Base-by-base conservation (phyloP, 1,284 basidiomycete species). In the Ustilago loliicola region DNA sequence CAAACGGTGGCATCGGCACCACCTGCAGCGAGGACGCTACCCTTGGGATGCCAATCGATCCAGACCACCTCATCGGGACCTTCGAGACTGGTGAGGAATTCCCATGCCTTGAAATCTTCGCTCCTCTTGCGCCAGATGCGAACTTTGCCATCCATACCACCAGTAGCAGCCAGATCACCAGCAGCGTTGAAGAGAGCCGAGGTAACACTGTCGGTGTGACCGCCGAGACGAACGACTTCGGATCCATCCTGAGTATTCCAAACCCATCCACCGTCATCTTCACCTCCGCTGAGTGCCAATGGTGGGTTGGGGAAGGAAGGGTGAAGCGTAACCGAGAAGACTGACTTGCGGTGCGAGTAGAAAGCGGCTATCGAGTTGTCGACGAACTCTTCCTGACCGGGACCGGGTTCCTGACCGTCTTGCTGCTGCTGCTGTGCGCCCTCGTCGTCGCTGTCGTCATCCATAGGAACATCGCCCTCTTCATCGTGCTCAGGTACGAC, bases 41-140 rank as follows among this genome's bases (percentile, higher is more conserved):
- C 97, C 86, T 92, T 95, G 0, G 97, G 96, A 88, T 99, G 97
- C 96, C 96, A 99, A 88, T 91, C 89, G 58, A 99, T 86, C 91
- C 95, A 98, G 89, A 93, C 93, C 69, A 98, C 92, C 89, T 99
- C 96, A 87, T 97, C 95, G 15, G 94, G 94, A 2, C 95, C 96
- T 83, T 96, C 93, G 56, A 98, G 88, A 85, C 93, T 93, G 9
- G 93, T 94, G 85, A 97, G 88, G 86, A 98, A 96, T 86, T 95
- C 94, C 95, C 96, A 99, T 60, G 88, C 90, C 72, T 88, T 90
- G 88, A 91, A 95, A 66, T 92, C 88, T 54, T 65, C 66, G 51
- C 71, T 80, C 50, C 61, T 72, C 59, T 70, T 89, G 85, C 92
- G 89, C 96, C 96, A 99, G 66, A 99, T 89, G 74, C 95, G 90